A percentile compares a stretch with the other conserved stretches of the same genome.
phyloP scores from a whole-genome alignment of 2,329 filamentous ascomycete genomes.

The Pseudopithomyces maydicus region DNA sequence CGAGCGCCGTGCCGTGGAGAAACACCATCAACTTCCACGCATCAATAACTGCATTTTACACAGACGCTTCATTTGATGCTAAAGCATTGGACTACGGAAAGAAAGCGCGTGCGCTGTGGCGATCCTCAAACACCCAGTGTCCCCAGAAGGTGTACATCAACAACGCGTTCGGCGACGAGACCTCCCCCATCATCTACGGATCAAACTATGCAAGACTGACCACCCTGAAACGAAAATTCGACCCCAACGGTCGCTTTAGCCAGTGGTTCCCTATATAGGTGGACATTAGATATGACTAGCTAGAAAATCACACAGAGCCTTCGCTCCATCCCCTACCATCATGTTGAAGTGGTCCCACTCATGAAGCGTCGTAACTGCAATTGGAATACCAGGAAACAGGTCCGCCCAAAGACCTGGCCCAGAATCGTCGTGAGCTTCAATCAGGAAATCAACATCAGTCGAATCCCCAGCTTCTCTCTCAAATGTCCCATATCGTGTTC shows the following conservation, averaged over 20 bases:
- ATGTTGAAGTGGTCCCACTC: too few relatives aligned
- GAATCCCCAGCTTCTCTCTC: too few relatives aligned
- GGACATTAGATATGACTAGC: too few relatives aligned
- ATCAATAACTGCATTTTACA: slow-evolving; percentile 46
- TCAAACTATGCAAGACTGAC: slow-evolving; percentile 22
- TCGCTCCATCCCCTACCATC: too few relatives aligned
- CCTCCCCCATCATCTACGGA: slow-evolving; percentile 28
- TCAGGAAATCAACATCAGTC: too few relatives aligned
- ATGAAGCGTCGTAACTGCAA: too few relatives aligned
- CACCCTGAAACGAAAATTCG: slow-evolving; percentile 30
- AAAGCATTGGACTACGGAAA: slow-evolving; percentile 37
- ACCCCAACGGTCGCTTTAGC: slow-evolving; percentile 27
- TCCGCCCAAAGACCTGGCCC: too few relatives aligned
- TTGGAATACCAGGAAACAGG: too few relatives aligned
- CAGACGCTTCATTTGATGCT: slow-evolving; percentile 37
- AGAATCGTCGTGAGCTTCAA: too few relatives aligned
- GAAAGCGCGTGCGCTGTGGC: slow-evolving; percentile 8
- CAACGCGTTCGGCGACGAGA: slow-evolving; percentile 34
- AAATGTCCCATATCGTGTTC: too few relatives aligned
- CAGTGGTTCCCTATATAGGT: too few relatives aligned
- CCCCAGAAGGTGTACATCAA: slow-evolving; percentile 29
- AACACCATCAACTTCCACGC: slow-evolving; percentile 41
- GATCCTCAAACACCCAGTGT: background rate
- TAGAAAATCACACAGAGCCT: too few relatives aligned
- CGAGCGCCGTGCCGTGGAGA: slow-evolving; percentile 29